phyloP scores from a whole-genome alignment of 164 flowering plant species.

The Vitis cinerea region DNA sequence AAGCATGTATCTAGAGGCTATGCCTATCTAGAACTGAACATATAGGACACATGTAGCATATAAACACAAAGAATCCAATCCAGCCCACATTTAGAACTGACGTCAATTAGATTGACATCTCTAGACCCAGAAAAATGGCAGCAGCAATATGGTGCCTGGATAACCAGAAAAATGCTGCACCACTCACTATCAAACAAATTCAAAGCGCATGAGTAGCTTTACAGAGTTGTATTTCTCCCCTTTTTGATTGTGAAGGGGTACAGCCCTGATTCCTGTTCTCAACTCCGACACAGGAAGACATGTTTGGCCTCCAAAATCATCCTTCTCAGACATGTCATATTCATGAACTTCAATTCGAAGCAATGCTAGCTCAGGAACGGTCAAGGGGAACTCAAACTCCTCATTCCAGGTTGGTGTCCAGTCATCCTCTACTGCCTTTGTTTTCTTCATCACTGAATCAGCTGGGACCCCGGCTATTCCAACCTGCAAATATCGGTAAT shows the following conservation, averaged over 20 bases:
- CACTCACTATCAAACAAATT: slow-evolving; percentile 1
- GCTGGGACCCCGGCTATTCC: slow-evolving; percentile 11
- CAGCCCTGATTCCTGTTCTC: slow-evolving; percentile 13
- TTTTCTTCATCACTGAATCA: neutral
- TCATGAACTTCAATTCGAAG: slow-evolving; percentile 11
- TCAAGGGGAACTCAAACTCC: slow-evolving; percentile 12
- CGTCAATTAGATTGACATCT: too few species aligned
- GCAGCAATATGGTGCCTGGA: too few species aligned
- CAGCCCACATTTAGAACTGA: too few species aligned
- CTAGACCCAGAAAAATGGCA: too few species aligned
- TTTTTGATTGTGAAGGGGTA: slow-evolving; percentile 5
- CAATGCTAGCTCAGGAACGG: slow-evolving; percentile 15
- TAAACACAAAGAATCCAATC: too few species aligned
- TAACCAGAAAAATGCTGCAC: too few species aligned
- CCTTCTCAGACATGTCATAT: slow-evolving; percentile 2
- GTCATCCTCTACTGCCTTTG: neutral
- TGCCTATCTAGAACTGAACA: too few species aligned
- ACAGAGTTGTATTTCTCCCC: slow-evolving; percentile 10
- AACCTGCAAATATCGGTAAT: neutral
- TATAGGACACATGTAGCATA: too few species aligned
- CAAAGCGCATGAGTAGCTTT: slow-evolving; percentile 15
- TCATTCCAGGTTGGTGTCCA: slow-evolving; percentile 19
- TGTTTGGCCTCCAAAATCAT: slow-evolving; percentile 20
- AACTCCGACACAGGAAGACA: slow-evolving; percentile 16
- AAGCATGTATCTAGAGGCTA: too few species aligned